Evolutionary conservation across 352 stramenopile species (phyloP).

Genomic region (Phytopythium montanum): DNA sequence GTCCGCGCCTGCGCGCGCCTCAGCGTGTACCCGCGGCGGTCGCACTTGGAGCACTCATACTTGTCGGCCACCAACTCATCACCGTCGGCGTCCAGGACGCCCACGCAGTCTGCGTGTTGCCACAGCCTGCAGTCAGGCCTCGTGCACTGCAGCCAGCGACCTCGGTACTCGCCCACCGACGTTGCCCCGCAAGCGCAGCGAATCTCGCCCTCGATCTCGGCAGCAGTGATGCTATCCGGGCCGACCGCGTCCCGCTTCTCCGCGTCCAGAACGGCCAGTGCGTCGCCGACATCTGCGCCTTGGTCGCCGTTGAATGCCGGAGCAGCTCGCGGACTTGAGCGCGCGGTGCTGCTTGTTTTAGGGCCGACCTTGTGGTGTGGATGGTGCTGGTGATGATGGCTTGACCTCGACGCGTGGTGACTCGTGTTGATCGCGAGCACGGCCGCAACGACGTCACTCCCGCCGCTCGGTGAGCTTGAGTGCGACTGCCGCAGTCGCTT

Average conservation of each 20-base stretch:
- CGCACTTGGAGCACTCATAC: slow-evolving; percentile 53
- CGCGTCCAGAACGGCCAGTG: neutral
- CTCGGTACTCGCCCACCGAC: slow-evolving; percentile 44
- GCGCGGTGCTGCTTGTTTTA: neutral
- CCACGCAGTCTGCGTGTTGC: slow-evolving; percentile 75
- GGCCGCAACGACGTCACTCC: slow-evolving; percentile 18
- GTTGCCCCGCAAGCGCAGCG: slow-evolving; percentile 50
- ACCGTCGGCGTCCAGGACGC: slow-evolving; percentile 29
- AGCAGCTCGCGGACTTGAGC: neutral
- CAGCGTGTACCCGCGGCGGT: slow-evolving; percentile 25
- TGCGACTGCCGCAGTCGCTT: slow-evolving; percentile 16
- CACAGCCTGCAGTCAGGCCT: slow-evolving; percentile 56
- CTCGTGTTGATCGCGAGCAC: slow-evolving; percentile 13
- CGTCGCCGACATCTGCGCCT: neutral
- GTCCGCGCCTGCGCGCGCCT: slow-evolving; percentile 22
- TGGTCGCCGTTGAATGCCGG: neutral
- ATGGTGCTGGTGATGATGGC: neutral
- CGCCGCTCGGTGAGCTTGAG: slow-evolving; percentile 9
- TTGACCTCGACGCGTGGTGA: slow-evolving; percentile 2
- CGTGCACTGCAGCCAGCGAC: slow-evolving; percentile 68
- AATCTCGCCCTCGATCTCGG: slow-evolving; percentile 39
- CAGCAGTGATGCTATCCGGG: neutral
- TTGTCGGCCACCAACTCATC: slow-evolving; percentile 10
- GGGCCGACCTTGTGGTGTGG: neutral
- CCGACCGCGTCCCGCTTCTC: neutral